Conservation (phyloP, 345 rosid species). For the Lepidium africanum region DNA sequence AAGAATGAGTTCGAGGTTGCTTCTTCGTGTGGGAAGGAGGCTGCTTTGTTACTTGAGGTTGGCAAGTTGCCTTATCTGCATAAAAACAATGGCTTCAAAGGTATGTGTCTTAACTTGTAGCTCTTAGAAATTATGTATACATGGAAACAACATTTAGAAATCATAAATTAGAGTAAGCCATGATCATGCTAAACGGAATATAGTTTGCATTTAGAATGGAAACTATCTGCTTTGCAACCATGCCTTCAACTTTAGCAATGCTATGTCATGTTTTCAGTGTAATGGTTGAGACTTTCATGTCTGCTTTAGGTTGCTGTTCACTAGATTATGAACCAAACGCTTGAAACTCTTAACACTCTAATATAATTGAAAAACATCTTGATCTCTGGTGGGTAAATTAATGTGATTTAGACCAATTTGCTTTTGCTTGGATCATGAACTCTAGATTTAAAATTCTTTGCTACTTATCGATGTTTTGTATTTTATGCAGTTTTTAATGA, state of each 20-base stretch:
- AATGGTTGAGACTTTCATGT: not conserved
- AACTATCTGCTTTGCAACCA: not conserved
- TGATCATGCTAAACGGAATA: not conserved
- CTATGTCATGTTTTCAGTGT: not conserved
- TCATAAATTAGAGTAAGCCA: not conserved
- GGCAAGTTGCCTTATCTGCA: constrained; percentile 76
- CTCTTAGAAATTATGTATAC: too few species aligned
- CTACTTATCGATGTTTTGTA: not conserved
- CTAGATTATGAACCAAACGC: not conserved
- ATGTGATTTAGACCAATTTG: not conserved
- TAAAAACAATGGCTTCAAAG: constrained; percentile 50
- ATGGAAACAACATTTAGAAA: too few species aligned
- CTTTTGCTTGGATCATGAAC: not conserved
- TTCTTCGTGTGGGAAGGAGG: constrained; percentile 73
- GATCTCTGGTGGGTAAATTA: not conserved
- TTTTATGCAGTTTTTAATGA: not conserved
- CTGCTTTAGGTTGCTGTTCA: not conserved
- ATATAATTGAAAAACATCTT: not conserved
- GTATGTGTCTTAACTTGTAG: constrained; percentile 28
- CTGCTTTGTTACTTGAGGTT: constrained; percentile 81
- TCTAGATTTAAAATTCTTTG: not conserved
- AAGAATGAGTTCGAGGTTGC: constrained; percentile 80
- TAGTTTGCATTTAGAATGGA: not conserved
- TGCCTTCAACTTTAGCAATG: not conserved
- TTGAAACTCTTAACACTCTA: not conserved